Evolutionary conservation across 2,329 filamentous ascomycete genomes (phyloP).

Genomic region (Clarireedia hainanense): DNA sequence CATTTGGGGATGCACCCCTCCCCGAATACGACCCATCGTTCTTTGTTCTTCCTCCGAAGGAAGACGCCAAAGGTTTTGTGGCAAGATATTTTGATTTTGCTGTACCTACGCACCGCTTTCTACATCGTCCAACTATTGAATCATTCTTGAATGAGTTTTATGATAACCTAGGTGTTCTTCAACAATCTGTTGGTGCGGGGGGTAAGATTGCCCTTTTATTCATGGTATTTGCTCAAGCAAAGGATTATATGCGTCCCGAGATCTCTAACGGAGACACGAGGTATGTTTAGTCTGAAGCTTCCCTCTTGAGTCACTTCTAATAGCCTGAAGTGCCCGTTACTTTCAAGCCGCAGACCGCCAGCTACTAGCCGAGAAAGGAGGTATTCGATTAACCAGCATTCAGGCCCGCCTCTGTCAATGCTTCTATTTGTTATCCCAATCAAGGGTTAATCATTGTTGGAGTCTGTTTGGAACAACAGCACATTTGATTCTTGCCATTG

Average conservation of each 20-base stretch:
- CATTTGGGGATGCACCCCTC: conserved; percentile 31
- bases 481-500: conserved; percentile 29
- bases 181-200: conserved; percentile 32
- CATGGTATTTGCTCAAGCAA: conserved; percentile 43
- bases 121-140: conserved; percentile 46
- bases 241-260: conserved; percentile 29
- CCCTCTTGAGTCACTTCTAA: background rate
- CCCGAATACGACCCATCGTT: conserved; percentile 37
- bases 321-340: conserved; percentile 20
- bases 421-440: conserved; percentile 29
- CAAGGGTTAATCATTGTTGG: conserved; percentile 31
- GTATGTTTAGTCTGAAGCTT: background rate
- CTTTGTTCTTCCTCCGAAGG: conserved; percentile 31
- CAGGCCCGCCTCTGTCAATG: conserved; percentile 35
- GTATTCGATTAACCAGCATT: conserved; percentile 30
- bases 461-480: conserved; percentile 30
- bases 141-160: conserved; percentile 42
- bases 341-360: conserved; percentile 27
- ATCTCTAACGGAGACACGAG: conserved; percentile 12
- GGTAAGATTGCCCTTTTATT: conserved; percentile 36
- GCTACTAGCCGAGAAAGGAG: conserved; percentile 28
- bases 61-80: conserved; percentile 27
- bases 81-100: conserved; percentile 52
- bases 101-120: conserved; percentile 50
- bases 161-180: conserved; percentile 35